Evolutionary conservation across 805 yeast genomes (phyloP).

Genomic region (Wickerhamomyces ciferrii): DNA sequence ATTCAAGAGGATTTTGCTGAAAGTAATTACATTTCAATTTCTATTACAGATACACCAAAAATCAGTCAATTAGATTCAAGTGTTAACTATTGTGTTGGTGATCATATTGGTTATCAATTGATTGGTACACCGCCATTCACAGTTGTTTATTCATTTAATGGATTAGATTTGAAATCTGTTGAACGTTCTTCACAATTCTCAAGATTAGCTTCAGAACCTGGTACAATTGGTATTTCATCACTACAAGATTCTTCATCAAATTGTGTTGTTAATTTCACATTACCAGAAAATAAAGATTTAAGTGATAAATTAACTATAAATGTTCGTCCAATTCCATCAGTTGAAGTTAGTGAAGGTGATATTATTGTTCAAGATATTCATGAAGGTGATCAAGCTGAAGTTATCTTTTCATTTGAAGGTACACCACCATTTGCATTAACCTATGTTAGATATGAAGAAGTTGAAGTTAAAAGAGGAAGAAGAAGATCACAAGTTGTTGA

Average conservation of each 20-base stretch:
- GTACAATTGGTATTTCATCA: slow-evolving; percentile 61
- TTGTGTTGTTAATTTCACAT: slow-evolving; percentile 61
- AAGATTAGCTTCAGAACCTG: slow-evolving; percentile 78
- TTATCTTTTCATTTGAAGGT: slow-evolving; percentile 77
- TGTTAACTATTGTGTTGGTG: slow-evolving; percentile 84
- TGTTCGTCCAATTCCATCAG: slow-evolving; percentile 66
- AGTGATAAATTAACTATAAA: slow-evolving; percentile 28
- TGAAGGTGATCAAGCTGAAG: slow-evolving; percentile 92
- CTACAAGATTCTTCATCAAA: slow-evolving; percentile 70
- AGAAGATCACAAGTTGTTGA: slow-evolving; percentile 58
- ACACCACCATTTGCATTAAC: slow-evolving; percentile 87
- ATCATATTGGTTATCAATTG: slow-evolving; percentile 69
- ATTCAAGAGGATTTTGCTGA: slow-evolving; percentile 35
- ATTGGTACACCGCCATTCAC: slow-evolving; percentile 79
- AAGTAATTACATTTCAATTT: slow-evolving; percentile 43
- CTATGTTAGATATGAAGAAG: slow-evolving; percentile 66
- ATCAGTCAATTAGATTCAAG: slow-evolving; percentile 40
- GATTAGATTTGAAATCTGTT: slow-evolving; percentile 48
- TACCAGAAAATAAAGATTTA: slow-evolving; percentile 26
- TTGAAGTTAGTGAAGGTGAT: slow-evolving; percentile 79
- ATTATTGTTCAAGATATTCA: slow-evolving; percentile 75
- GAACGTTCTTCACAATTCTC: slow-evolving; percentile 45
- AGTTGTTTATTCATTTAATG: slow-evolving; percentile 71
- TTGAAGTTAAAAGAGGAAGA: slow-evolving; percentile 31
- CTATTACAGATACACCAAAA: slow-evolving; percentile 74